Percentiles rank a stretch among this genome's conserved stretches.
Evolutionary conservation across 495 filamentous ascomycete genomes (phyloP).

Genomic region (Rusavskia elegans): DNA sequence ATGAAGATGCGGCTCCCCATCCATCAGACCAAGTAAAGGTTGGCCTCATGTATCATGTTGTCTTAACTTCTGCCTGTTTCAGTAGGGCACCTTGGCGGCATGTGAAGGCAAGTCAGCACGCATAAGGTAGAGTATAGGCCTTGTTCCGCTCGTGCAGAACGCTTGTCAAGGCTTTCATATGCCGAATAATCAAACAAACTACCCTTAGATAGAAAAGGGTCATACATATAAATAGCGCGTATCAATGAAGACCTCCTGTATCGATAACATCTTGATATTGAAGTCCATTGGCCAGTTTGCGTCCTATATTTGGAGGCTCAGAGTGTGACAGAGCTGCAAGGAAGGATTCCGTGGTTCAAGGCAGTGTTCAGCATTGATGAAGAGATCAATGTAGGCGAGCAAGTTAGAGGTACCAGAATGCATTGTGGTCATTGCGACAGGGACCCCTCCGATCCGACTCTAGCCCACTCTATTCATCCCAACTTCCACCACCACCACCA

Average conservation of each 20-base stretch:
- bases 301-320: neutral
- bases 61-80: neutral
- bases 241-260: no score
- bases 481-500: neutral
- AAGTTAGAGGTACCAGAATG: slow-evolving; percentile 1
- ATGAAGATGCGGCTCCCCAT: neutral
- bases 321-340: neutral
- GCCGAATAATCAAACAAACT: no score
- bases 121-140: no score
- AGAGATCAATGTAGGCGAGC: neutral
- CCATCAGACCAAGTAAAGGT: neutral
- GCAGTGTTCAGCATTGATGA: neutral
- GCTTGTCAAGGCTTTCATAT: no score
- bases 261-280: no score
- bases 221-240: no score
- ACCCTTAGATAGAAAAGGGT: no score
- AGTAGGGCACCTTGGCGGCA: neutral
- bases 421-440: slow-evolving; percentile 8
- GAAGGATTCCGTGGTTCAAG: neutral
- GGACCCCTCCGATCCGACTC: slow-evolving; percentile 4
- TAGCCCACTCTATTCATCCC: slow-evolving; percentile 1
- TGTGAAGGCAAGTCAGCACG: neutral
- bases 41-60: neutral
- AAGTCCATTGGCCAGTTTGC: no score
- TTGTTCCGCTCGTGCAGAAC: neutral